phyloP scores from a whole-genome alignment of 1,284 basidiomycete genomes.

The Sphagnurus paluster region DNA sequence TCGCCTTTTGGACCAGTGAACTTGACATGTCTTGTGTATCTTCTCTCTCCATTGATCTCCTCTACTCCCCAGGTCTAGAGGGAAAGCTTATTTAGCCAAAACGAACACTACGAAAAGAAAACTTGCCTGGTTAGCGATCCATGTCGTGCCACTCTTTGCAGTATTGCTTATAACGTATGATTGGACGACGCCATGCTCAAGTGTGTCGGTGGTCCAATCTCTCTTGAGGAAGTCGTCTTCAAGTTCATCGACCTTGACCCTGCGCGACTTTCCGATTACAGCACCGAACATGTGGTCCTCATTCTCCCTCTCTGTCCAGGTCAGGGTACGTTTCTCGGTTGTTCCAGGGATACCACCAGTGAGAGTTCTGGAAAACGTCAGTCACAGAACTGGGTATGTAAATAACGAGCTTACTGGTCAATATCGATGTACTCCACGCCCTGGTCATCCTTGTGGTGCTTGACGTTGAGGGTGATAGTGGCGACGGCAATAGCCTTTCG shows the following conservation, averaged over 20 bases:
- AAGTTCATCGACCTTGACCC: conserved; percentile 47
- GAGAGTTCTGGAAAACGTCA: conserved; percentile 33
- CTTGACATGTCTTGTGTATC: conserved; percentile 60
- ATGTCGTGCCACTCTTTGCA: conserved; percentile 48
- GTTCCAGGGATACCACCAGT: conserved; percentile 59
- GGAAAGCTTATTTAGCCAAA: not conserved
- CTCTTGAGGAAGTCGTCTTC: conserved; percentile 51
- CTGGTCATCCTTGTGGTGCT: conserved; percentile 58
- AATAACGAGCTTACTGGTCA: conserved; percentile 36
- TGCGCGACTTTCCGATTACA: conserved; percentile 52
- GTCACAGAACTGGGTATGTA: not conserved
- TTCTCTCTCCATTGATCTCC: conserved; percentile 54
- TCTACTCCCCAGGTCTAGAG: conserved; percentile 72
- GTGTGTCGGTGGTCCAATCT: conserved; percentile 55
- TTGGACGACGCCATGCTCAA: conserved; percentile 50
- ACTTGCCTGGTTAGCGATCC: conserved; percentile 56
- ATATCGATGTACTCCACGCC: conserved; percentile 62
- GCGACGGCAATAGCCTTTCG: conserved; percentile 53
- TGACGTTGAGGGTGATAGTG: conserved; percentile 55
- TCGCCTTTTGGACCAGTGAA: conserved; percentile 67
- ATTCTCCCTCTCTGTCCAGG: conserved; percentile 48
- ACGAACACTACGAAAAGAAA: not conserved
- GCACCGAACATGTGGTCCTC: conserved; percentile 57
- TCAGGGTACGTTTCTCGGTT: conserved; percentile 50
- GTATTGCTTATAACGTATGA: conserved; percentile 54